Evolutionary conservation across 192 early-diverging fungal species (phyloP).

Genomic region (Pilobolus umbonatus): DNA sequence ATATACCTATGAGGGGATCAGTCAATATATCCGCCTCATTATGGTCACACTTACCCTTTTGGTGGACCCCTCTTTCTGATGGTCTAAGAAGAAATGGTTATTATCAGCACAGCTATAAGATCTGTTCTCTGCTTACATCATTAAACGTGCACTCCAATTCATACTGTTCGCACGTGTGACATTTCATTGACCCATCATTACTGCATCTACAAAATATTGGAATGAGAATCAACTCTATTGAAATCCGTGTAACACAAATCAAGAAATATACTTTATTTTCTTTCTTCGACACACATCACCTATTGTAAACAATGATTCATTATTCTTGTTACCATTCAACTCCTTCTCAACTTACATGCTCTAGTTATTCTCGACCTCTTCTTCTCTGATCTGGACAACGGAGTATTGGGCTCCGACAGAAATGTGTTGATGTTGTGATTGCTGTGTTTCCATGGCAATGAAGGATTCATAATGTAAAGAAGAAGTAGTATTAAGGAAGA

Average conservation of each 20-base stretch:
- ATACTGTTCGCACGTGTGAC: slow-evolving; percentile 27
- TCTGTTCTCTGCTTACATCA: slow-evolving; percentile 16
- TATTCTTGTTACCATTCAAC: neutral
- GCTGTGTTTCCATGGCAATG: neutral
- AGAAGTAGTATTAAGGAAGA: neutral
- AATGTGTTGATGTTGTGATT: neutral
- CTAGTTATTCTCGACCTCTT: slow-evolving; percentile 20
- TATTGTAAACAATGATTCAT: neutral
- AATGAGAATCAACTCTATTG: neutral
- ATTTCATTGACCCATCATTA: slow-evolving; percentile 10
- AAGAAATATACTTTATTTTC: slow-evolving; percentile 27
- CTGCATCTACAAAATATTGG: slow-evolving; percentile 22
- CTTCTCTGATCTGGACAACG: neutral
- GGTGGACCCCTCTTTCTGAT: slow-evolving; percentile 30
- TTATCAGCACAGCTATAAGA: too few species aligned
- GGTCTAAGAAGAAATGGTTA: slow-evolving; percentile 4
- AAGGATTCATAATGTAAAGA: neutral
- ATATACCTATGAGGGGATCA: slow-evolving; percentile 19
- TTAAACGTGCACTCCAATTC: slow-evolving; percentile 33
- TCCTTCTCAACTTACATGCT: slow-evolving; percentile 18
- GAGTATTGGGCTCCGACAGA: neutral
- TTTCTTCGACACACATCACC: slow-evolving; percentile 31
- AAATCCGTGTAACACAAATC: neutral
- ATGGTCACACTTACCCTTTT: slow-evolving; percentile 23
- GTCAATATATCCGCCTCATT: neutral